Conservation (phyloP, 2,329 filamentous ascomycete species). For the Penicillium sp. region DNA sequence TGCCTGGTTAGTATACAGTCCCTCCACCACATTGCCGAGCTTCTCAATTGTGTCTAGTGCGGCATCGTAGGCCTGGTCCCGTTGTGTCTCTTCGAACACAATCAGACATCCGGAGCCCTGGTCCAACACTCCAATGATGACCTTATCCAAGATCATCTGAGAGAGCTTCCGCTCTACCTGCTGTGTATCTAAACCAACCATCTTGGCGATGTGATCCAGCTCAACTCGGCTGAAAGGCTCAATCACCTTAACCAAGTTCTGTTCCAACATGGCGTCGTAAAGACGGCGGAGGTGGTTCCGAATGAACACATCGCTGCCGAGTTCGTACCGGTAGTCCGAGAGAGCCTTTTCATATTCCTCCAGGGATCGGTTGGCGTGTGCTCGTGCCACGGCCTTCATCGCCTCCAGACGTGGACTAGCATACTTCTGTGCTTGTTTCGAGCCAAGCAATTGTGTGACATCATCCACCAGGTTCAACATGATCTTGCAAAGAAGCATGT, state of each 20-base stretch:
- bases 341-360: constrained; percentile 97
- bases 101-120: constrained; percentile 97
- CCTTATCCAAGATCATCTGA: constrained; percentile 99
- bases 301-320: constrained; percentile 93
- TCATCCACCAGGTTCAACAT: constrained; percentile 98
- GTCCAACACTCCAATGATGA: constrained; percentile 95
- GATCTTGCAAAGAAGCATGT: constrained; percentile 99
- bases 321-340: constrained; percentile 85
- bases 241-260: constrained; percentile 99
- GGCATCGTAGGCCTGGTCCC: constrained; percentile 91
- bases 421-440: constrained; percentile 96
- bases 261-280: constrained; percentile 98
- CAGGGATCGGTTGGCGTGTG: constrained; percentile 90
- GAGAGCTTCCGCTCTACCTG: constrained; percentile 98
- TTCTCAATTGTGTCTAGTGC: constrained; percentile 95
- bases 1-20: constrained; percentile 96
- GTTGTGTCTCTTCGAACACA: constrained; percentile 91
- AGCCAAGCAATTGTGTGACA: constrained; percentile 90
- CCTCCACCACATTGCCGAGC: constrained; percentile 94
- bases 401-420: constrained; percentile 94
- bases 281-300: constrained; percentile 92
- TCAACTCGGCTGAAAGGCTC: constrained; percentile 97
- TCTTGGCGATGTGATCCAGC: constrained; percentile 94
- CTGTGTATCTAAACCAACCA: constrained; percentile 93
- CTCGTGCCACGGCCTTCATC: constrained; percentile 97